A percentile compares a stretch with the other conserved stretches of the same genome.
Conservation (phyloP, 352 stramenopile genomes). For the Globisporangium perplexum region DNA sequence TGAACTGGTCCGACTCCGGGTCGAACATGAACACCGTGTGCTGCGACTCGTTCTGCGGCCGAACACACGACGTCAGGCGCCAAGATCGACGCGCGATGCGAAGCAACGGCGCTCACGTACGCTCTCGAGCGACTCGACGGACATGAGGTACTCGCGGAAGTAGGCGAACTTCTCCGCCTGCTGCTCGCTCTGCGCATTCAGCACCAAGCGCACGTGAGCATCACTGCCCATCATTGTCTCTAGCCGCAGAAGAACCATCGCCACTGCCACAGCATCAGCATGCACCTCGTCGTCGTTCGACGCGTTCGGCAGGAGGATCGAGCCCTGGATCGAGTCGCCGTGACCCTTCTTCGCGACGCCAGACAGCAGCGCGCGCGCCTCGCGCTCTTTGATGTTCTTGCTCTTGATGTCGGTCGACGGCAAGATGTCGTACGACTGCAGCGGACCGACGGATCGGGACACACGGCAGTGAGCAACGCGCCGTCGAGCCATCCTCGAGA, state of each 20-base stretch:
- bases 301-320: slow-evolving; percentile 62
- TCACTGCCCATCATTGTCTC: not conserved
- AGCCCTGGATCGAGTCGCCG: slow-evolving; percentile 64
- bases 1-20: slow-evolving; percentile 66
- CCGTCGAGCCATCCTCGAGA: too few relatives aligned
- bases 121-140: slow-evolving; percentile 58
- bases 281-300: slow-evolving; percentile 48
- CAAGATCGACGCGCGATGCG: not conserved
- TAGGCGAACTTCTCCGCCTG: slow-evolving; percentile 73
- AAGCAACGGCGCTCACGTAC: slow-evolving; percentile 27
- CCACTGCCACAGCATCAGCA: too few relatives aligned
- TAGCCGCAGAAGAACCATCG: too few relatives aligned
- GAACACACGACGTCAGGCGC: not conserved
- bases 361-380: slow-evolving; percentile 65
- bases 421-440: slow-evolving; percentile 80
- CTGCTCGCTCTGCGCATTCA: slow-evolving; percentile 42
- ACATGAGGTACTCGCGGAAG: slow-evolving; percentile 77
- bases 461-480: too few relatives aligned
- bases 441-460: too few relatives aligned
- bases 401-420: slow-evolving; percentile 76
- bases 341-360: slow-evolving; percentile 68
- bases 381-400: slow-evolving; percentile 61
- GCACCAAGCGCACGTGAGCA: slow-evolving; percentile 6
- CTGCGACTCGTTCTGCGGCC: slow-evolving; percentile 43
- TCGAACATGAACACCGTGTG: slow-evolving; percentile 79